Evolutionary conservation across 2,329 filamentous ascomycete genomes (phyloP).

Genomic region (Aphanocladium album): DNA sequence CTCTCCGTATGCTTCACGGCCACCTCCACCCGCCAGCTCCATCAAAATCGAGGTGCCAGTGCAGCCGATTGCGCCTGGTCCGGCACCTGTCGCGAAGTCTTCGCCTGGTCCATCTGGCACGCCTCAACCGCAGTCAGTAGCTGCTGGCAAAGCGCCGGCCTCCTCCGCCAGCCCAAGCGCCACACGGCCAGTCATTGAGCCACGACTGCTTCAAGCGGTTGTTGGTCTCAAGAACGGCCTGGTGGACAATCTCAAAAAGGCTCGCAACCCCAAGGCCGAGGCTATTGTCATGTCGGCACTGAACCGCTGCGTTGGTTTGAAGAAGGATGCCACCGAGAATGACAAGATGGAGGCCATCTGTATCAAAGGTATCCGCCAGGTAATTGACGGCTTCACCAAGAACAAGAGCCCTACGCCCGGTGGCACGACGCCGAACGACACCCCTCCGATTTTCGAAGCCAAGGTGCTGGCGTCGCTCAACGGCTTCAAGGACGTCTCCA

Average conservation of each 20-base stretch:
- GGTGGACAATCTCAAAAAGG: constrained; percentile 40
- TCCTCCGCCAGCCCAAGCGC: constrained; percentile 23
- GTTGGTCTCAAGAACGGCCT: constrained; percentile 43
- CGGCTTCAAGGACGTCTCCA: constrained; percentile 42
- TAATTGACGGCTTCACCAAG: constrained; percentile 40
- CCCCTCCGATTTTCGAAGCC: constrained; percentile 31
- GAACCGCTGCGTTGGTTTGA: constrained; percentile 46
- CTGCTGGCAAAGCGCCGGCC: constrained; percentile 21
- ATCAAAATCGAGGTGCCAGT: constrained; percentile 13
- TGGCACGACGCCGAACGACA: constrained; percentile 22
- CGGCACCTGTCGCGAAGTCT: background rate
- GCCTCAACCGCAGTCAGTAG: constrained; percentile 13
- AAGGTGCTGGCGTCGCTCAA: constrained; percentile 38
- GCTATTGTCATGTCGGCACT: constrained; percentile 49
- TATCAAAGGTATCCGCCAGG: constrained; percentile 37
- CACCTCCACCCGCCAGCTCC: constrained; percentile 18
- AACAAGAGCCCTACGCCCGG: constrained; percentile 31
- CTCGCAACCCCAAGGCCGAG: constrained; percentile 37
- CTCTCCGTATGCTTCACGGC: constrained; percentile 33
- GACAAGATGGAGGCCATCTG: constrained; percentile 44
- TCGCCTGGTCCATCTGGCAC: constrained; percentile 9
- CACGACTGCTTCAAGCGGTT: constrained; percentile 37
- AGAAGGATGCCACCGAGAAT: constrained; percentile 38
- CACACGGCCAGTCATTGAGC: constrained; percentile 37
- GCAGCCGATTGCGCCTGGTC: constrained; percentile 9